A percentile compares a stretch with the other conserved stretches of the same genome.
These are phyloP conservation scores for Sordaria brevicollis DNA, from an alignment of 495 filamentous ascomycete species.

Conservation along the genomic window DNA sequence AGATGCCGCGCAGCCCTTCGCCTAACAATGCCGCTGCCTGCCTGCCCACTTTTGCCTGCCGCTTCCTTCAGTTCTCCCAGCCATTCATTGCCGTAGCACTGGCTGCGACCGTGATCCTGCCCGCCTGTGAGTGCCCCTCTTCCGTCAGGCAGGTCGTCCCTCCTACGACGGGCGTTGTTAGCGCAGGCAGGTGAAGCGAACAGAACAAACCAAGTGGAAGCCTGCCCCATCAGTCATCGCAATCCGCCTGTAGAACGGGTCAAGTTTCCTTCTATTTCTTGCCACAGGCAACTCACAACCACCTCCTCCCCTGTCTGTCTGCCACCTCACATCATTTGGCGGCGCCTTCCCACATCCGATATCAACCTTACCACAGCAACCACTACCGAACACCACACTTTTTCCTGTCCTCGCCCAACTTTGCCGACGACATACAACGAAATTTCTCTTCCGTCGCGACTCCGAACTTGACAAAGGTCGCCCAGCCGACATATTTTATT, in stretches of 20 bases:
- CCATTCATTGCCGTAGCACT: background rate
- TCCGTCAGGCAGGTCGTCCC: no score
- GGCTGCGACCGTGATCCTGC: background rate
- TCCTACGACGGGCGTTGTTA: no score
- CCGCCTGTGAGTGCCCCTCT: background rate
- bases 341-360: background rate
- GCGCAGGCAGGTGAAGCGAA: background rate
- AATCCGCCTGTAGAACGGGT: background rate
- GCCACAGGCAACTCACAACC: background rate
- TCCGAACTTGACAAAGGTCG: background rate
- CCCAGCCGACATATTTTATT: background rate
- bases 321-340: background rate
- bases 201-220: conserved; percentile 5
- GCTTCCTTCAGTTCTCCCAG: background rate
- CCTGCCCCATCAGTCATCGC: background rate
- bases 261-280: background rate
- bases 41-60: background rate
- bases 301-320: background rate
- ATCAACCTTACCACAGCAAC: conserved; percentile 5
- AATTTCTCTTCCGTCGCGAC: background rate
- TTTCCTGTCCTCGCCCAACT: background rate
- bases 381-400: background rate
- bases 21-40: background rate
- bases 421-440: background rate
- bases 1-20: background rate